These are phyloP conservation scores for Kodamaea derodonti DNA, from an alignment of 1,139 yeast genomes.

Conservation along the genomic window DNA sequence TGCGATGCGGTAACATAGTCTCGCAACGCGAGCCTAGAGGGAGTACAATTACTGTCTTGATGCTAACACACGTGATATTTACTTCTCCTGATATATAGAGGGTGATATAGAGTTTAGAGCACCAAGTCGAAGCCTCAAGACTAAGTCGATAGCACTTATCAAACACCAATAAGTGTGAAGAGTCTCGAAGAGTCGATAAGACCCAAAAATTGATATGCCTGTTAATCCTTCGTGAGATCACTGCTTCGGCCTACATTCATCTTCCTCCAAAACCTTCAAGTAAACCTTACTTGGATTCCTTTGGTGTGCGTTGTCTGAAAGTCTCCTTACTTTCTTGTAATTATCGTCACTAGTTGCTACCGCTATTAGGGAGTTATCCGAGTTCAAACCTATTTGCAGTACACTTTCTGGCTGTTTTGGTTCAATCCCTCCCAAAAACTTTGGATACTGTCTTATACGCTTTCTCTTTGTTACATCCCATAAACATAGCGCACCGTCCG, in stretches of 20 bases:
- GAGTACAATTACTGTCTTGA: too few species aligned
- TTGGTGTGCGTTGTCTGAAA: conserved; percentile 11
- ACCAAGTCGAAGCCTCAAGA: too few species aligned
- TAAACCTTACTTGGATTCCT: conserved; percentile 12
- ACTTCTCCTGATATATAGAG: too few species aligned
- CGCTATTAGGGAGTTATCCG: conserved; percentile 38
- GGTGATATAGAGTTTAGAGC: too few species aligned
- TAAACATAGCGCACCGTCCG: conserved; percentile 69
- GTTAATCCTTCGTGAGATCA: too few species aligned
- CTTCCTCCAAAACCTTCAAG: conserved; percentile 6
- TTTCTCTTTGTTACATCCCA: conserved; percentile 73
- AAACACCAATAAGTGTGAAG: too few species aligned
- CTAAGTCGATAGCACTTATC: too few species aligned
- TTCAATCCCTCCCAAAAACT: conserved; percentile 23
- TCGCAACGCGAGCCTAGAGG: too few species aligned
- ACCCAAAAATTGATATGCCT: too few species aligned
- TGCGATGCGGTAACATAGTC: too few species aligned
- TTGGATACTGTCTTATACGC: conserved; percentile 56
- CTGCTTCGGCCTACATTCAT: conserved; percentile 3
- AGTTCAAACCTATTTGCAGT: conserved; percentile 43
- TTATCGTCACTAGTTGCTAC: conserved; percentile 63
- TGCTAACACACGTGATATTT: not conserved
- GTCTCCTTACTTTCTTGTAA: conserved; percentile 12
- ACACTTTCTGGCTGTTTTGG: conserved; percentile 30
- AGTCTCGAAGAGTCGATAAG: too few species aligned